These are phyloP conservation scores for Colletotrichum eleusines DNA, from an alignment of 2,329 filamentous ascomycete genomes.

Conservation along the genomic window DNA sequence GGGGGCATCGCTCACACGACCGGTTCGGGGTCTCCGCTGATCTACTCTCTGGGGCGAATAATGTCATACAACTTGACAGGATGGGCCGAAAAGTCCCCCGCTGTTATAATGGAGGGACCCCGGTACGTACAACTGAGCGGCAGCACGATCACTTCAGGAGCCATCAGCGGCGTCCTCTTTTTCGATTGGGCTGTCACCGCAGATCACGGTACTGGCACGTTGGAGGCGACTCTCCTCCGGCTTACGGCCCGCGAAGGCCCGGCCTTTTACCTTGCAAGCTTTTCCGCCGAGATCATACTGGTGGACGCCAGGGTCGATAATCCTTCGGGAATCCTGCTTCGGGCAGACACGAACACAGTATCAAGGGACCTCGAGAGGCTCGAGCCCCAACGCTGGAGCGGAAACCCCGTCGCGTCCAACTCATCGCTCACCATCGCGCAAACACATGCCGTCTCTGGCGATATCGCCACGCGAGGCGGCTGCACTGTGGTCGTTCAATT, in stretches of 20 bases:
- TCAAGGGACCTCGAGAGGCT: conserved; percentile 16
- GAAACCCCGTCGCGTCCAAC: conserved; percentile 2
- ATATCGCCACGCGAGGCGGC: conserved; percentile 1
- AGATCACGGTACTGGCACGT: not conserved
- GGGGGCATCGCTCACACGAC: conserved; percentile 19
- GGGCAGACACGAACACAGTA: conserved; percentile 6
- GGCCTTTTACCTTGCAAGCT: conserved; percentile 5
- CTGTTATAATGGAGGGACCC: conserved; percentile 22
- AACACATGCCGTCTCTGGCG: not conserved
- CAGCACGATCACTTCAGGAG: not conserved
- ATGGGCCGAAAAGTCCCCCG: conserved; percentile 10
- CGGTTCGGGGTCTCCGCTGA: conserved; percentile 12
- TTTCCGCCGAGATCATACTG: not conserved
- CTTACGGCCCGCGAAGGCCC: conserved; percentile 14
- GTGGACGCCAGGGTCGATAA: conserved; percentile 3
- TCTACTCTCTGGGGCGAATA: conserved; percentile 12
- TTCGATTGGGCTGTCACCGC: conserved; percentile 22
- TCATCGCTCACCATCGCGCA: conserved; percentile 8
- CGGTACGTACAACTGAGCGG: not conserved
- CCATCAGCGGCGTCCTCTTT: conserved; percentile 18
- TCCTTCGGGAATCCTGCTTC: conserved; percentile 7
- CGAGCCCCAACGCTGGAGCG: conserved; percentile 22
- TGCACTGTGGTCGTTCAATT: conserved; percentile 1
- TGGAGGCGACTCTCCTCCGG: conserved; percentile 2
- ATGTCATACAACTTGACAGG: conserved; percentile 9